Percentiles rank a stretch among this genome's conserved stretches.
Evolutionary conservation across 768 basidiomycete genomes (phyloP).

Genomic region (Boletus tomentosulus): DNA sequence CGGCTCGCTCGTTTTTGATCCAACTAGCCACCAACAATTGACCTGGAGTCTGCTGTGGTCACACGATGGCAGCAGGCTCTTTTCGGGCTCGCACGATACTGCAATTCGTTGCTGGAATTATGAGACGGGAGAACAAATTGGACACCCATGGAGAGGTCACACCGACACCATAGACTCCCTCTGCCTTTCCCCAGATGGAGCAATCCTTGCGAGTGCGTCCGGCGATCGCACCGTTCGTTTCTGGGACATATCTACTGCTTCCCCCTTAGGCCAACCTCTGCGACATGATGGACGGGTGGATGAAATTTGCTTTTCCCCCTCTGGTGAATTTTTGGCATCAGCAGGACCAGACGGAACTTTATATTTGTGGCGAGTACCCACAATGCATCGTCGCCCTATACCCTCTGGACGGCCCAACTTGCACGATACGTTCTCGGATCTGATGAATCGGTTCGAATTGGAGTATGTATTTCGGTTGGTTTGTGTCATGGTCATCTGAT

Average conservation of each 20-base stretch:
- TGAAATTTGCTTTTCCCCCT: constrained; percentile 6
- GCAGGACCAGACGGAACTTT: neutral
- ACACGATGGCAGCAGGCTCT: constrained; percentile 1
- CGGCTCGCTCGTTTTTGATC: neutral
- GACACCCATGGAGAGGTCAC: constrained; percentile 14
- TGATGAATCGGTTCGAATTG: neutral
- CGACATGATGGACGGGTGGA: neutral
- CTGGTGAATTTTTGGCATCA: constrained; percentile 1
- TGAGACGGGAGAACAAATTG: neutral
- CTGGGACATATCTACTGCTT: neutral
- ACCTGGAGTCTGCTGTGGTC: constrained; percentile 2
- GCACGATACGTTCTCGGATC: neutral
- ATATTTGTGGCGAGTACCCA: constrained; percentile 2
- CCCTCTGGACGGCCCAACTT: neutral
- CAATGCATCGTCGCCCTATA: neutral
- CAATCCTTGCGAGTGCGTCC: constrained; percentile 1
- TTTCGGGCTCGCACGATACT: neutral
- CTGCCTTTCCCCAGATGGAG: constrained; percentile 1
- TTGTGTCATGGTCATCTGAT: neutral
- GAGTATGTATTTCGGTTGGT: neutral
- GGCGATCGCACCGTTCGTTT: constrained; percentile 1
- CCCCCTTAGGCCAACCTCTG: neutral
- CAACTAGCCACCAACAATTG: neutral
- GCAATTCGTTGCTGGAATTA: neutral
- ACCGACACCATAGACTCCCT: neutral